Conservation (phyloP, 1,284 basidiomycete species). For the Pseudozyma thailandica region DNA sequence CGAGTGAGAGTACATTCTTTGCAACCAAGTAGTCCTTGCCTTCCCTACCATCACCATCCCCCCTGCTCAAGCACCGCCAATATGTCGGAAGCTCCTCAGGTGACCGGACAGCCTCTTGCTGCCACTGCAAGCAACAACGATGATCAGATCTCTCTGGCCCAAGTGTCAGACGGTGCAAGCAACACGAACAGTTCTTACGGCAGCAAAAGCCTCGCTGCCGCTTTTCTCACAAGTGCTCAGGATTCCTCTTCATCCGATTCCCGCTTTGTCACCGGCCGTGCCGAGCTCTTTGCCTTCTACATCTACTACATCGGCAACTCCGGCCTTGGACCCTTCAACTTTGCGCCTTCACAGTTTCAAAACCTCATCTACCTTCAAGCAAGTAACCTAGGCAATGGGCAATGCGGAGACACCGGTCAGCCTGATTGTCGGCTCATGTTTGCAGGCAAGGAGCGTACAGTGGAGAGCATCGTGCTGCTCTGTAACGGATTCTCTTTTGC, state of each 20-base stretch:
- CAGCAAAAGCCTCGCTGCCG: slow-evolving; percentile 11
- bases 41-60: too few species aligned
- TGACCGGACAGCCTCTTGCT: neutral
- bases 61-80: slow-evolving; percentile 3
- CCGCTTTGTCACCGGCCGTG: slow-evolving; percentile 16
- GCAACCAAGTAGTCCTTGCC: too few species aligned
- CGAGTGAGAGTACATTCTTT: too few species aligned
- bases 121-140: neutral
- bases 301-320: slow-evolving; percentile 80
- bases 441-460: slow-evolving; percentile 47
- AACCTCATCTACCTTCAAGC: slow-evolving; percentile 73
- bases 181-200: neutral
- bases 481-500: slow-evolving; percentile 57
- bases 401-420: slow-evolving; percentile 41
- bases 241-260: slow-evolving; percentile 15
- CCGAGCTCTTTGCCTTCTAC: slow-evolving; percentile 77
- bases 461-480: slow-evolving; percentile 54
- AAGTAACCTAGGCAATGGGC: slow-evolving; percentile 73
- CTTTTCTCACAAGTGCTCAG: slow-evolving; percentile 18
- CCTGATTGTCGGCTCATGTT: slow-evolving; percentile 71
- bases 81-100: neutral
- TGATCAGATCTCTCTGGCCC: slow-evolving; percentile 13
- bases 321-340: slow-evolving; percentile 75
- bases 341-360: slow-evolving; percentile 80
- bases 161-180: slow-evolving; percentile 11